These are phyloP conservation scores for Lactifluus echinatus DNA, from an alignment of 768 basidiomycete species.

Conservation along the genomic window DNA sequence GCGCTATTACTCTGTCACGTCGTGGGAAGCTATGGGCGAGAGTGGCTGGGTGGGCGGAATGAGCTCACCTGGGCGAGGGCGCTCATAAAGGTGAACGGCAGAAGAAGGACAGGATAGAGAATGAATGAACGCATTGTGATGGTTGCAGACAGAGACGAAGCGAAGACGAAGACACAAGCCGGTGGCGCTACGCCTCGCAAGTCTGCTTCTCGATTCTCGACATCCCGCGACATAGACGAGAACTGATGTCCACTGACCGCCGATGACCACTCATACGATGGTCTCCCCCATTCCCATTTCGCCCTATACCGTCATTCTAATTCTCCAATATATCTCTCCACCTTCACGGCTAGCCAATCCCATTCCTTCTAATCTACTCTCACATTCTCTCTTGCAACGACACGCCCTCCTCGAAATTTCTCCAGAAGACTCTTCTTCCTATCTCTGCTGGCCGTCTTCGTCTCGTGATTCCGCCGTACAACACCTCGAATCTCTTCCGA, in stretches of 20 bases:
- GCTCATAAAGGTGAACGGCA: slow-evolving; percentile 25
- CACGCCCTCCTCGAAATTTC: slow-evolving; percentile 55
- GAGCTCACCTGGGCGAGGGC: slow-evolving; percentile 29
- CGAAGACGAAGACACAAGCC: too few relatives aligned
- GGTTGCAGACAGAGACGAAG: too few relatives aligned
- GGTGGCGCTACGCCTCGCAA: too few relatives aligned
- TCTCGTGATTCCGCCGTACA: slow-evolving; percentile 30
- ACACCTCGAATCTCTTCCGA: slow-evolving; percentile 36
- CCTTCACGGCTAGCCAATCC: slow-evolving; percentile 38
- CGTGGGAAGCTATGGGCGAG: not conserved
- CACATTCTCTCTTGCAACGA: slow-evolving; percentile 48
- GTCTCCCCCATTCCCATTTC: slow-evolving; percentile 28
- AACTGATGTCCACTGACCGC: not conserved
- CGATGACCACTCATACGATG: slow-evolving; percentile 25
- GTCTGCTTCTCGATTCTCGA: too few relatives aligned
- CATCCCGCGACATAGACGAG: not conserved
- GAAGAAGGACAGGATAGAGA: slow-evolving; percentile 25
- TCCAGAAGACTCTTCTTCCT: slow-evolving; percentile 41
- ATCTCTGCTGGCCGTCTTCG: slow-evolving; percentile 60
- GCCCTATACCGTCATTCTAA: slow-evolving; percentile 34
- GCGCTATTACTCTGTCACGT: slow-evolving; percentile 3
- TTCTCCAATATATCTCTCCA: slow-evolving; percentile 52
- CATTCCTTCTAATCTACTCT: slow-evolving; percentile 55
- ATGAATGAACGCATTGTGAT: not conserved
- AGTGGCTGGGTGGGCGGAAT: not conserved